phyloP scores from a whole-genome alignment of 2,329 filamentous ascomycete genomes.

The Uncinocarpus reesii region DNA sequence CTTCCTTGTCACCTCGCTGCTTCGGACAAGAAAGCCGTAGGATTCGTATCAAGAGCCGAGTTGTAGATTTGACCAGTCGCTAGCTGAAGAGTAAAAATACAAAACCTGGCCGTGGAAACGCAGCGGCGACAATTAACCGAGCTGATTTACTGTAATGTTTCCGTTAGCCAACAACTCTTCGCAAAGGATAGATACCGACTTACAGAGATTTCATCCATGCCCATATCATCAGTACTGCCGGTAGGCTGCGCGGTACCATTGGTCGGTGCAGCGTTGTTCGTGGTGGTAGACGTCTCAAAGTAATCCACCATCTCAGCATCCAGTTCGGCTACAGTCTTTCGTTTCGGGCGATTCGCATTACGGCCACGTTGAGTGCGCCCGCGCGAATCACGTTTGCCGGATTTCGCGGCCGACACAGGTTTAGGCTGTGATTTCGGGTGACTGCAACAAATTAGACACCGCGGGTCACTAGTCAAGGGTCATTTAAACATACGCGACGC shows the following conservation, averaged over 20 bases:
- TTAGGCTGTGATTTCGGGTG: conserved; percentile 67
- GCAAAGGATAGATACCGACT: conserved; percentile 20
- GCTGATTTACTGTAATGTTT: conserved; percentile 2
- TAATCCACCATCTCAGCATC: conserved; percentile 98
- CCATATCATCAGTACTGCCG: conserved; percentile 42
- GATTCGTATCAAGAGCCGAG: neutral
- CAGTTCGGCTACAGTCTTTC: conserved; percentile 88
- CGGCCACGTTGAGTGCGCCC: conserved; percentile 46
- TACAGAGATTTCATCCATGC: conserved; percentile 49
- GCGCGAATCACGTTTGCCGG: conserved; percentile 40
- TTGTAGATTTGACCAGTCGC: neutral
- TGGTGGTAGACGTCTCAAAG: conserved; percentile 32
- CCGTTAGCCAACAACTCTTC: neutral
- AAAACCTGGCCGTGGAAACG: neutral
- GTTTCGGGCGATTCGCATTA: conserved; percentile 56
- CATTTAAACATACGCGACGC: conserved; percentile 54
- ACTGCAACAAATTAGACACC: conserved; percentile 19
- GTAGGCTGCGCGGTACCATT: conserved; percentile 41
- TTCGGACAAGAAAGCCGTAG: too few species aligned
- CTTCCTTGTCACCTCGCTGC: too few species aligned
- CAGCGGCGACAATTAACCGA: neutral
- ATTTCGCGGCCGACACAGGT: conserved; percentile 66
- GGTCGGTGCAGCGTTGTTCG: conserved; percentile 36
- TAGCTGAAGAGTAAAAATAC: neutral
- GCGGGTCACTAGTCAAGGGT: neutral